A percentile compares a stretch with the other conserved stretches of the same genome.
phyloP scores from a whole-genome alignment of 1,284 basidiomycete species.

The Apiotrichum laibachii region DNA sequence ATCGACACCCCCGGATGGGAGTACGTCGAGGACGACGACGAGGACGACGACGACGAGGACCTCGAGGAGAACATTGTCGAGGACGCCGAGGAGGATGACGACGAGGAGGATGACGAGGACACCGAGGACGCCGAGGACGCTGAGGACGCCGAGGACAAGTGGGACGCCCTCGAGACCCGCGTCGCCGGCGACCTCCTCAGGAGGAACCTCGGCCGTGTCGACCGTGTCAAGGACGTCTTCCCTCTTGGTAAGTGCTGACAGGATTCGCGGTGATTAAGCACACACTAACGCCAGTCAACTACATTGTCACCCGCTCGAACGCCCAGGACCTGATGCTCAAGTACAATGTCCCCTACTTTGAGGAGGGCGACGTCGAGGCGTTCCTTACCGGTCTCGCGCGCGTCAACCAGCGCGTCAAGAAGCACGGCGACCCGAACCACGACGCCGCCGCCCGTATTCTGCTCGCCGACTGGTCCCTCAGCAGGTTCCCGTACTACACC shows the following conservation, averaged over 20 bases:
- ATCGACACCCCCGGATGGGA: slow-evolving; percentile 83
- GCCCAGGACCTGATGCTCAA: slow-evolving; percentile 82
- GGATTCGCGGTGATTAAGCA: too few species aligned
- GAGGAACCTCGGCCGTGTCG: slow-evolving; percentile 79
- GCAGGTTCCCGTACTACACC: slow-evolving; percentile 76
- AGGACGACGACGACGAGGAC: slow-evolving; percentile 34
- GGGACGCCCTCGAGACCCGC: slow-evolving; percentile 52
- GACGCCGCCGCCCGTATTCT: slow-evolving; percentile 76
- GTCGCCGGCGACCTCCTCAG: slow-evolving; percentile 70
- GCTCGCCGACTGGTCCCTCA: slow-evolving; percentile 84
- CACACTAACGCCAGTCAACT: slow-evolving; percentile 57
- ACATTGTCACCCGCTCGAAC: slow-evolving; percentile 70
- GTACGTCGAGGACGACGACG: slow-evolving; percentile 54
- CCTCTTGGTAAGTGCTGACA: slow-evolving; percentile 65
- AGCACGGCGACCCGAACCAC: slow-evolving; percentile 76
- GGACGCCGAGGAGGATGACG: slow-evolving; percentile 48
- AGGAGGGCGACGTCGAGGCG: slow-evolving; percentile 65
- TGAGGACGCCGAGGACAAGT: slow-evolving; percentile 54
- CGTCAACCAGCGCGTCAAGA: slow-evolving; percentile 73
- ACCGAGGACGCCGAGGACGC: slow-evolving; percentile 53
- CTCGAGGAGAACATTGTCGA: slow-evolving; percentile 28
- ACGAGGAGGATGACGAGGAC: slow-evolving; percentile 26
- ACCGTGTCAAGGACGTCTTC: slow-evolving; percentile 79
- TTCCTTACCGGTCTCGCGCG: slow-evolving; percentile 84
- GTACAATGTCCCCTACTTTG: slow-evolving; percentile 82